phyloP scores from a whole-genome alignment of 2,329 filamentous ascomycete genomes.

The Blumeriella jaapii region DNA sequence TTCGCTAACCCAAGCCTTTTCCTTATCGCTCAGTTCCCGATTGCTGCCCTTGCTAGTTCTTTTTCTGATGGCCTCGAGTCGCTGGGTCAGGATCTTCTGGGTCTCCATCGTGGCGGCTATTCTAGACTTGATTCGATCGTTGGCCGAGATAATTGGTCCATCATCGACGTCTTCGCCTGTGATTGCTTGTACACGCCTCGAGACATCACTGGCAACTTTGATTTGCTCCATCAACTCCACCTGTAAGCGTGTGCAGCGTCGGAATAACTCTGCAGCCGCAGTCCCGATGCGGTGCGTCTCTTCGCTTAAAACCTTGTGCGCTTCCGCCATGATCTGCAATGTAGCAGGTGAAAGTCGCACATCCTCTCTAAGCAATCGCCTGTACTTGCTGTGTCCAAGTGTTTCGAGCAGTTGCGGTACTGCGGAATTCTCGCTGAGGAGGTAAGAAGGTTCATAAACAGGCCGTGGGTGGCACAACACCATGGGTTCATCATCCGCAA shows the following conservation, averaged over 20 bases:
- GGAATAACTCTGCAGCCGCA: conserved; percentile 63
- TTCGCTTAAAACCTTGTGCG: conserved; percentile 57
- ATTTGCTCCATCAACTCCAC: conserved; percentile 58
- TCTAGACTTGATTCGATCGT: conserved; percentile 47
- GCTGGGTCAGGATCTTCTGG: conserved; percentile 43
- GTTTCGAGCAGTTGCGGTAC: conserved; percentile 45
- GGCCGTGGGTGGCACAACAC: conserved; percentile 53
- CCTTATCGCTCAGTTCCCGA: conserved; percentile 49
- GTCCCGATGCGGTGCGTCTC: conserved; percentile 59
- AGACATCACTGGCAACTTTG: conserved; percentile 51
- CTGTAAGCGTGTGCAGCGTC: conserved; percentile 56
- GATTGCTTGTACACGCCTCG: conserved; percentile 53
- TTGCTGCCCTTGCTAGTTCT: conserved; percentile 37
- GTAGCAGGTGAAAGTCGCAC: conserved; percentile 60
- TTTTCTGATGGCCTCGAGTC: conserved; percentile 47
- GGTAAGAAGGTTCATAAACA: conserved; percentile 50
- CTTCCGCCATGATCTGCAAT: conserved; percentile 59
- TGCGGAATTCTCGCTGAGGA: conserved; percentile 45
- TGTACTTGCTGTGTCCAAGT: conserved; percentile 47
- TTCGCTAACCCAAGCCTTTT: conserved; percentile 47
- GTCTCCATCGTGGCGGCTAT: conserved; percentile 42
- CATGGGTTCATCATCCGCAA: conserved; percentile 33
- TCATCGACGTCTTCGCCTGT: conserved; percentile 45
- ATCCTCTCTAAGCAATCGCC: conserved; percentile 52
- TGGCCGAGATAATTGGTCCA: conserved; percentile 37